phyloP scores from a whole-genome alignment of 495 filamentous ascomycete species.

The Annulohypoxylon moriforme region DNA sequence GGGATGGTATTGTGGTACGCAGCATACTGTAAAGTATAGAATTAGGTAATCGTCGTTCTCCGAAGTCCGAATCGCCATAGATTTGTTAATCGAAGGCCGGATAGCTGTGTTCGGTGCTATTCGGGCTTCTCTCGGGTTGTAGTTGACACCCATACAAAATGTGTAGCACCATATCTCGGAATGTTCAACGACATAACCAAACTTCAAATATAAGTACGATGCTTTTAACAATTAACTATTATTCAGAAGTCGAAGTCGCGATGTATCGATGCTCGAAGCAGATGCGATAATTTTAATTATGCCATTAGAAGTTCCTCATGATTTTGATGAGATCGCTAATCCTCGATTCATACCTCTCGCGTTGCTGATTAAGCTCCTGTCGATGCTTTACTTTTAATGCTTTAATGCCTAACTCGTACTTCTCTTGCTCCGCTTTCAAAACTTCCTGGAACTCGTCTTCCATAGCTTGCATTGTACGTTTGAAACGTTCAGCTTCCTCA shows the following conservation, averaged over 20 bases:
- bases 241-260: neutral
- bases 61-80: conserved; percentile 27
- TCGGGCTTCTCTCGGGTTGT: conserved; percentile 33
- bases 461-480: neutral
- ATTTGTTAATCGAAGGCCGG: neutral
- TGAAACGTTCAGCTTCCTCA: neutral
- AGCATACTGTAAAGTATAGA: too few species aligned
- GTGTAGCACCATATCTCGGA: conserved; percentile 1
- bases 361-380: conserved; percentile 14
- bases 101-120: conserved; percentile 18
- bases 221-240: neutral
- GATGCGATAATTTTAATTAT: neutral
- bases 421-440: conserved; percentile 9
- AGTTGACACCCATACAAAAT: neutral
- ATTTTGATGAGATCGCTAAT: conserved; percentile 26
- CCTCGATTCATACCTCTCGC: conserved; percentile 10
- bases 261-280: neutral
- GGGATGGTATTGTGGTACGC: neutral
- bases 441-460: conserved; percentile 23
- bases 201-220: neutral
- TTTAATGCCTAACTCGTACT: neutral
- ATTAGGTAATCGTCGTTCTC: neutral
- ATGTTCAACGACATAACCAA: neutral
- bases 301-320: conserved; percentile 9
- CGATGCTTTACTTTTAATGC: conserved; percentile 13